Evolutionary conservation across 352 stramenopile genomes (phyloP).

Genomic region (Phytopythium chamaehyphon): DNA sequence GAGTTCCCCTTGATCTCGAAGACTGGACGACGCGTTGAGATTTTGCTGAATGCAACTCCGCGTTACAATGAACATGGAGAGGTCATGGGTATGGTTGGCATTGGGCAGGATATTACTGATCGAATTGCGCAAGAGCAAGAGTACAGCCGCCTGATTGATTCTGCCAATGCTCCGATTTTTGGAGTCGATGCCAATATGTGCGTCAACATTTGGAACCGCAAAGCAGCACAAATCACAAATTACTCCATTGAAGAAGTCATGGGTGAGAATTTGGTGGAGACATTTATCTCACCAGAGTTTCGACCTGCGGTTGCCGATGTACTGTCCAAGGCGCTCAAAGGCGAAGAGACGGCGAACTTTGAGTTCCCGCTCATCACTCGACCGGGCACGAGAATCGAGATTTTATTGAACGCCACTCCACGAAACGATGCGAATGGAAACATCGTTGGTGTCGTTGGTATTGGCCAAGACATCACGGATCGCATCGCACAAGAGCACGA

Average conservation of each 20-base stretch:
- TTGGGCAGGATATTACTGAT: slow-evolving; percentile 85
- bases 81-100: slow-evolving; percentile 82
- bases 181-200: slow-evolving; percentile 84
- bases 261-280: slow-evolving; percentile 76
- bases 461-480: slow-evolving; percentile 84
- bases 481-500: slow-evolving; percentile 75
- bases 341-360: slow-evolving; percentile 79
- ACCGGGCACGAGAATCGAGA: slow-evolving; percentile 66
- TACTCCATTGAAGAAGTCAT: slow-evolving; percentile 78
- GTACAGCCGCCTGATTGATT: slow-evolving; percentile 88
- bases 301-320: slow-evolving; percentile 62
- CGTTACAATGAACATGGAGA: slow-evolving; percentile 68
- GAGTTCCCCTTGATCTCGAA: slow-evolving; percentile 77
- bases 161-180: slow-evolving; percentile 89
- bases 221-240: slow-evolving; percentile 86
- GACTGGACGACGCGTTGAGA: slow-evolving; percentile 52
- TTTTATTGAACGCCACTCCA: slow-evolving; percentile 72
- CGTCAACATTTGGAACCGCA: slow-evolving; percentile 92
- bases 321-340: slow-evolving; percentile 60
- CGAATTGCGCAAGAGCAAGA: slow-evolving; percentile 85
- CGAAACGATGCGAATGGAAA: slow-evolving; percentile 61
- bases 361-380: slow-evolving; percentile 83
- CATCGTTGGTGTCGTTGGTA: slow-evolving; percentile 85
- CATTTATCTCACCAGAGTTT: slow-evolving; percentile 79
- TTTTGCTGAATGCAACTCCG: slow-evolving; percentile 65